Evolutionary conservation across 345 rosid genomes (phyloP), one percentile per base, ranked within the genome.

Genomic region (Diplotaxis tenuifolia): DNA sequence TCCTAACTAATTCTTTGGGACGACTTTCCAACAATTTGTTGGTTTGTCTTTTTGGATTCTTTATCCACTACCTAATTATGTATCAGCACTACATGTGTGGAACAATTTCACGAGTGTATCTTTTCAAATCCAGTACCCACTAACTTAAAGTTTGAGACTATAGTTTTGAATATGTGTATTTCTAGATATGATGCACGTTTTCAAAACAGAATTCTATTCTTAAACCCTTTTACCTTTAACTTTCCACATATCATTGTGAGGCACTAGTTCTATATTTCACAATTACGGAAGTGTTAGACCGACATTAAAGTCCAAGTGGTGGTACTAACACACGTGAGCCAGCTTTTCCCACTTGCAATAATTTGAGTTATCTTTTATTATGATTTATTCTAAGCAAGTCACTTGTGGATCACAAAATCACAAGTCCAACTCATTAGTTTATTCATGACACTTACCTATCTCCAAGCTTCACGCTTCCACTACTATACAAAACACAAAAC

Each of bases 251-350:
- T 75, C 55, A 75, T 40, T 21, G 57, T 68, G 64, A 68, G 57
- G 64, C 65, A 75, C 47, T 27, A 18, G 31, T 61, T 75, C 45
- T 2, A 52, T 11, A 52, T 36, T 60, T 53, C 0, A 67, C 73
- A 18, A 5, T 38, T 60, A 75, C 68, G 73, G 23, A 68, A 67
- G 19, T 53, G 55, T 62, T 47, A 54, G 71, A 62, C 70, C 69
- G 70, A 62, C 79, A 62, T 18, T 42, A 62, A 69, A 75, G 74
- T 62, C 75, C 52, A 69, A 40, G 38, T 42, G 16, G 28, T 55
- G 16, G 28, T 55, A 75, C 70, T 59, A 75, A 62, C 59, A 42
- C 79, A 75, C 65, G 74, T 75, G 79, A 75, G 58, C 57, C 67
- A 74, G 49, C 9, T 23, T 19, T 1, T 49, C 62, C 78, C 49